A percentile compares a stretch with the other conserved stretches of the same genome.
Conservation (phyloP, 179 eudicot genomes). For the Nepenthes alata region DNA sequence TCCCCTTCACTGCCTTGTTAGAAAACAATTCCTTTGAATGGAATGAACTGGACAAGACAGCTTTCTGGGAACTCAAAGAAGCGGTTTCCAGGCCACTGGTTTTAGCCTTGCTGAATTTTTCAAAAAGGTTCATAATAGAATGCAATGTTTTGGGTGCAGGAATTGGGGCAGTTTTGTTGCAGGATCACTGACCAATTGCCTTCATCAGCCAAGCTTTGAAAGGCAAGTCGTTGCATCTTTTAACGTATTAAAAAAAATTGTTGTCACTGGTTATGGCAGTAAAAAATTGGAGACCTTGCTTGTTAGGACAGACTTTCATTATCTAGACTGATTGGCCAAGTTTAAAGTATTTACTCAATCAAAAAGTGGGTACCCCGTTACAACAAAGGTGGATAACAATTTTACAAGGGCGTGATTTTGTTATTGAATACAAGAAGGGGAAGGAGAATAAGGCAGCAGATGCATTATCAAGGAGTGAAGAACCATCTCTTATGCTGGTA, state of each 20-base stretch:
- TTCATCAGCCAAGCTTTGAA: neutral
- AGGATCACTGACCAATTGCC: neutral
- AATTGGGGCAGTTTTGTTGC: neutral
- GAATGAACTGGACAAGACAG: no score
- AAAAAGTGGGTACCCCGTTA: neutral
- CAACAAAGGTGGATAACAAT: neutral
- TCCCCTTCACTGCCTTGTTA: no score
- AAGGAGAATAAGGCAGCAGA: neutral
- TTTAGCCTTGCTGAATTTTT: no score
- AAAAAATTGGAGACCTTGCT: neutral
- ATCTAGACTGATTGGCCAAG: neutral
- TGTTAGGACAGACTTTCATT: neutral
- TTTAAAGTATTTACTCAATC: neutral
- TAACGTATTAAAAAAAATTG: neutral
- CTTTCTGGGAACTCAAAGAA: no score
- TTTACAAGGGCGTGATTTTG: neutral
- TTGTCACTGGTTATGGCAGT: neutral
- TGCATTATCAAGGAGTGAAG: neutral
- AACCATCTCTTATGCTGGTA: neutral
- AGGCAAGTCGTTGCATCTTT: neutral
- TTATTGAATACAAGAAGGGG: neutral
- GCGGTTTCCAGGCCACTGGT: no score
- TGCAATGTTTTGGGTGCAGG: neutral
- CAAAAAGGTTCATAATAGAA: neutral
- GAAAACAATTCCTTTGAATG: no score